These are phyloP conservation scores for Colletotrichum sp. DNA, from an alignment of 2,329 filamentous ascomycete genomes.

Conservation along the genomic window DNA sequence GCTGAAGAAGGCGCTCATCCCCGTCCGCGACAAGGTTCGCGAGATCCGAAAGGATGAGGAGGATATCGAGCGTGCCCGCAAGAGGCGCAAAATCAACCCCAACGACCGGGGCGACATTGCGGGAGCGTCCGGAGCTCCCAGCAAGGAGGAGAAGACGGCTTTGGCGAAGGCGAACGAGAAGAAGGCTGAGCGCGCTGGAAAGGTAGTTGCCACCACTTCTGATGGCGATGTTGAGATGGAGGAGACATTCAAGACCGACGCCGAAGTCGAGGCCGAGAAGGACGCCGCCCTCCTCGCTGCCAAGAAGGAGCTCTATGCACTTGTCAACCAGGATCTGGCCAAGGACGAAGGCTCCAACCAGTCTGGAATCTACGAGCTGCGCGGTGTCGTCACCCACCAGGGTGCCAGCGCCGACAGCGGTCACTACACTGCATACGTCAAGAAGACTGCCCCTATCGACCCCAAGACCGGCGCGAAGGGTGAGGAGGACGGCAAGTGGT, in stretches of 20 bases:
- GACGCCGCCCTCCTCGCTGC: constrained; percentile 75
- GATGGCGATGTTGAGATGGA: constrained; percentile 77
- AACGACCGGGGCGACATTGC: constrained; percentile 51
- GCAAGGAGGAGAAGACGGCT: constrained; percentile 54
- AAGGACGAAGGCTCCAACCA: constrained; percentile 87
- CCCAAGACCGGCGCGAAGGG: constrained; percentile 77
- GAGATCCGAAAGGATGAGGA: constrained; percentile 95
- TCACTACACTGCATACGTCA: constrained; percentile 97
- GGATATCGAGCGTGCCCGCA: constrained; percentile 88
- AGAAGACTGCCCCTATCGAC: constrained; percentile 81
- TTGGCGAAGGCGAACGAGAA: constrained; percentile 51
- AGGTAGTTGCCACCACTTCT: constrained; percentile 38
- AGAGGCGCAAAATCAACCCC: constrained; percentile 79
- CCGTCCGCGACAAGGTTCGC: constrained; percentile 94
- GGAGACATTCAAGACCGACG: constrained; percentile 88
- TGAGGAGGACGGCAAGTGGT: constrained; percentile 94
- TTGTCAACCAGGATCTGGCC: constrained; percentile 77
- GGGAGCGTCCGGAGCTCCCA: constrained; percentile 44
- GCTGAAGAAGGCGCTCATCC: constrained; percentile 80
- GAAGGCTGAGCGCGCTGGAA: constrained; percentile 40
- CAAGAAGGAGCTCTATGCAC: constrained; percentile 85
- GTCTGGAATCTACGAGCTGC: constrained; percentile 92
- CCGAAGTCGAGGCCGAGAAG: constrained; percentile 87
- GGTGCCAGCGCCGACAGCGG: constrained; percentile 96
- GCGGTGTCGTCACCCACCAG: constrained; percentile 94